A percentile compares a stretch with the other conserved stretches of the same genome.
phyloP scores from a whole-genome alignment of 148 eudicot genomes.

The Rhododendron henanense region DNA sequence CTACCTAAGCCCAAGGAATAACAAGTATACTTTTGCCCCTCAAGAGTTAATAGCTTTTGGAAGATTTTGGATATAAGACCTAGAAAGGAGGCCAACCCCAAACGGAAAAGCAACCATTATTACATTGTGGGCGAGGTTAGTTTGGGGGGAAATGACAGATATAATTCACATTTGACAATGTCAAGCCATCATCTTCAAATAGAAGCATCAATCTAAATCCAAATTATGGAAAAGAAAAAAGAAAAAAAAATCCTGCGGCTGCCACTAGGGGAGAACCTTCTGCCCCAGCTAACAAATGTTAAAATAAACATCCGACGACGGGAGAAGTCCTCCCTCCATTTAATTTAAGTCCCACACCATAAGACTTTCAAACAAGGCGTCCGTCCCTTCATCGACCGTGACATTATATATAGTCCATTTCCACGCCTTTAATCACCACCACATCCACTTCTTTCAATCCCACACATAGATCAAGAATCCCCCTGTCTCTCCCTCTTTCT shows the following conservation, averaged over 20 bases:
- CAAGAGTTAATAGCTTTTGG: too few species aligned
- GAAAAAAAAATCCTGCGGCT: not conserved
- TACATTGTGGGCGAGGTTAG: not conserved
- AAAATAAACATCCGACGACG: not conserved
- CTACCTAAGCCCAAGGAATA: too few species aligned
- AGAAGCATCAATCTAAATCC: not conserved
- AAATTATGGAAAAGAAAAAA: too few species aligned
- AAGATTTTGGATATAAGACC: too few species aligned
- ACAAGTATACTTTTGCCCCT: too few species aligned
- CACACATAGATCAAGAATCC: not conserved
- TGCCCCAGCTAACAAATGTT: not conserved
- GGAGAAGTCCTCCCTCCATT: constrained; percentile 3
- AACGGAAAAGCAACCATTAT: not conserved
- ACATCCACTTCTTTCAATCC: not conserved
- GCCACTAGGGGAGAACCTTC: not conserved
- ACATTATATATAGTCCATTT: not conserved
- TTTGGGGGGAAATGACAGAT: not conserved
- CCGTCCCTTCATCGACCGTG: not conserved
- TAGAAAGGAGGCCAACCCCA: not conserved
- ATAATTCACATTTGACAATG: not conserved
- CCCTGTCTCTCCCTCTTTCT: not conserved
- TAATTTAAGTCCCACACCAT: not conserved
- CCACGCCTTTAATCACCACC: not conserved
- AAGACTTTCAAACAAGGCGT: not conserved
- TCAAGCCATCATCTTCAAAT: not conserved